Base-by-base conservation (phyloP, 345 rosid species). In the Citrus unshiu region DNA sequence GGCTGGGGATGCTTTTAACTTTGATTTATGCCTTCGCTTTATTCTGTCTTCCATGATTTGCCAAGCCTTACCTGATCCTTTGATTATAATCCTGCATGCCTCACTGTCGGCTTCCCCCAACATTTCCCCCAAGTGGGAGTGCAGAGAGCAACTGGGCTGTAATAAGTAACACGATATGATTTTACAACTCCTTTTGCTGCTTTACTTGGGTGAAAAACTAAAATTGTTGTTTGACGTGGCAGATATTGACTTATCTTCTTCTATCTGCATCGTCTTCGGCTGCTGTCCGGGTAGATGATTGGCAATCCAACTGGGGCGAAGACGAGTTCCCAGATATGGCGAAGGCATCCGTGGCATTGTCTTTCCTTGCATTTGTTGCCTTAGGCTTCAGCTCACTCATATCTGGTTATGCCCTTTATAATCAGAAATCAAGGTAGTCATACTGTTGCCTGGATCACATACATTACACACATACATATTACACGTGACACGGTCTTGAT, bases 281-380 rank as follows among this genome's bases (percentile, higher is more conserved):
- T 25, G 86, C 92, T 7, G 90, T 91, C 19, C 84, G 98, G 51
- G 90, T 93, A 0, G 98, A 92, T 37, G 94, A 95, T 76, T 93
- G 98, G 98, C 87, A 87, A 84, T 87, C 86, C 30, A 91, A 95
- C 56, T 92, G 98, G 97, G 98, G 98, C 9, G 78, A 81, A 67
- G 98, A 92, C 77, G 86, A 88, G 85, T 95, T 95, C 88, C 95
- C 95, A 1, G 78, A 84, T 69, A 90, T 95, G 90, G 98, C 98
- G 66, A 91, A 77, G 77, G 95, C 88, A 27, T 88, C 98, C 5
- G 90, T 90, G 68, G 83, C 86, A 16, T 70, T 93, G 77, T 91
- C 98, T 57, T 87, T 86, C 79, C 81, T 89, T 18, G 90, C 97
- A 12, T 92, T 92, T 81, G 74, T 87, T 64, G 84, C 94, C 40